Conservation (phyloP, 1,284 basidiomycete genomes). For the Malassezia sympodialis region DNA sequence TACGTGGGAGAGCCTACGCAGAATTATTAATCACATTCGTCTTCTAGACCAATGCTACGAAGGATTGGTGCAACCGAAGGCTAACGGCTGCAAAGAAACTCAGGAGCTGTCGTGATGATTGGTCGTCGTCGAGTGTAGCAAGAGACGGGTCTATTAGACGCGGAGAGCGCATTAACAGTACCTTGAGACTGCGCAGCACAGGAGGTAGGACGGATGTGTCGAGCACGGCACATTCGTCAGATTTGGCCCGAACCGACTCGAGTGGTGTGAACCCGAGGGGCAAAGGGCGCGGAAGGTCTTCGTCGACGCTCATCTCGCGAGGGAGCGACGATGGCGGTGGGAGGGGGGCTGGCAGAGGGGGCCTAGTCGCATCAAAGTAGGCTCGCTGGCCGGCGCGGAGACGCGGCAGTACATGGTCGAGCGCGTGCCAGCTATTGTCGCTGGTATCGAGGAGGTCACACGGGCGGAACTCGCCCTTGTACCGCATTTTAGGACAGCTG, state of each 20-base stretch:
- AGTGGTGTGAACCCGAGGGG: not conserved
- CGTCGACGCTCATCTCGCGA: not conserved
- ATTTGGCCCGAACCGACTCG: not conserved
- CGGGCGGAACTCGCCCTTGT: constrained; percentile 84
- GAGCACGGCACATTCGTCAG: not conserved
- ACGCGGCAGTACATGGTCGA: not conserved
- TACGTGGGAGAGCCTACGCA: not conserved
- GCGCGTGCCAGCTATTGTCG: constrained; percentile 14
- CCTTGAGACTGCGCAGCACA: not conserved
- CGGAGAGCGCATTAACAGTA: not conserved
- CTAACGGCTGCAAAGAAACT: not conserved
- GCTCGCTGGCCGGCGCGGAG: constrained; percentile 2
- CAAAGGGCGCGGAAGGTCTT: not conserved
- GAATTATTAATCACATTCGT: not conserved
- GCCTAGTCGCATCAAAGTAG: not conserved
- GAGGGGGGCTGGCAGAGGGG: not conserved
- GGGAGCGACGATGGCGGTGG: not conserved
- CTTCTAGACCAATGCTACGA: not conserved
- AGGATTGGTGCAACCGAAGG: not conserved
- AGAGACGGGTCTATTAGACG: not conserved
- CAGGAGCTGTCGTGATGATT: not conserved
- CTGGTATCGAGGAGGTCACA: constrained; percentile 82
- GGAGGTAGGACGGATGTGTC: not conserved
- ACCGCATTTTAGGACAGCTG: constrained; percentile 80
- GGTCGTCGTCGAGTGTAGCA: not conserved